phyloP scores from a whole-genome alignment of 805 yeast genomes.

The Ascoidea rubescens region DNA sequence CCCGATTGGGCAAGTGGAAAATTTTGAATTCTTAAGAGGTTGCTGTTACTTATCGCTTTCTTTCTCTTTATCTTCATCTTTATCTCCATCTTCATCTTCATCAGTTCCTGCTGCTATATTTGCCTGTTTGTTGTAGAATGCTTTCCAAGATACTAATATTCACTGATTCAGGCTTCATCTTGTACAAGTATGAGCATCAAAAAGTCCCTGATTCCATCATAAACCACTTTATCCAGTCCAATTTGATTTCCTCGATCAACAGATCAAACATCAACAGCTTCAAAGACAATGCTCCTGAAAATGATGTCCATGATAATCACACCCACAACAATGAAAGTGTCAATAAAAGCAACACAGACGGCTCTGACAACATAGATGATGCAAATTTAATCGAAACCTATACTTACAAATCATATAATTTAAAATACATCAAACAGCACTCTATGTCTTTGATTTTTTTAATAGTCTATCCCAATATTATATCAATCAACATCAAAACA shows the following conservation, averaged over 20 bases:
- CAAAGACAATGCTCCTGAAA: slow-evolving; percentile 7
- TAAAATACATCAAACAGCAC: too few relatives aligned
- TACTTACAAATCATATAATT: background rate
- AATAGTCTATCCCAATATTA: background rate
- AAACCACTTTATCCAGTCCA: background rate
- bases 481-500: background rate
- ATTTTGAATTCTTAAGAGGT: too few relatives aligned
- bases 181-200: slow-evolving; percentile 3
- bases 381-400: background rate
- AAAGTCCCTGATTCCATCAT: background rate
- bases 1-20: too few relatives aligned
- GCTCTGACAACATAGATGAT: slow-evolving; percentile 1
- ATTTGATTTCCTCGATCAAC: slow-evolving; percentile 4
- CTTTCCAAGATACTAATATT: slow-evolving; percentile 5
- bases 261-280: slow-evolving; percentile 4
- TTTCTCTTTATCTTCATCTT: background rate
- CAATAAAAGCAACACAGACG: slow-evolving; percentile 2
- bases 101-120: background rate
- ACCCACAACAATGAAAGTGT: slow-evolving; percentile 5
- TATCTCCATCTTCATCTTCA: background rate
- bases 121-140: background rate
- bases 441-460: background rate
- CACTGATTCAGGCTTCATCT: slow-evolving; percentile 8
- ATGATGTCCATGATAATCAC: slow-evolving; percentile 11
- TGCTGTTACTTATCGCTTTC: too few relatives aligned